phyloP scores from a whole-genome alignment of 345 rosid species.

The Gossypium raimondii region DNA sequence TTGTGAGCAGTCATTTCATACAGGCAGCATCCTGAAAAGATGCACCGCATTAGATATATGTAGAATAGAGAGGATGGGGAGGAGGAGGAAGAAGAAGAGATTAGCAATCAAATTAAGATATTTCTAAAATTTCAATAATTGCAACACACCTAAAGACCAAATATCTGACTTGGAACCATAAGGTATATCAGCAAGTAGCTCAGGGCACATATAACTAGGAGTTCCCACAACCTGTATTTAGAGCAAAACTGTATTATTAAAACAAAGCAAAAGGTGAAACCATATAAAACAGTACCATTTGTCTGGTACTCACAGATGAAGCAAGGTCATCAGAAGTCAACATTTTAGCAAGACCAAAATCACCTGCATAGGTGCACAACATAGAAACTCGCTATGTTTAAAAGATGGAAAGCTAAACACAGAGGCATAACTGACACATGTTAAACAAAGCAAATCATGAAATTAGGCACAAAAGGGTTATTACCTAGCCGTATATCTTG shows the following conservation, averaged over 20 bases:
- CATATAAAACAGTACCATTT: slow-evolving; percentile 2
- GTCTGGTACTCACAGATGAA: slow-evolving; percentile 65
- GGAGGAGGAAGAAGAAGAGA: background rate
- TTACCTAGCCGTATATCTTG: slow-evolving; percentile 87
- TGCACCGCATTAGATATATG: slow-evolving; percentile 5
- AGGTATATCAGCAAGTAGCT: slow-evolving; percentile 96
- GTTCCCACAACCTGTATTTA: slow-evolving; percentile 84
- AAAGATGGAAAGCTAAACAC: slow-evolving; percentile 3
- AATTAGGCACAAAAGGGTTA: background rate
- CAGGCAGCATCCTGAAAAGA: slow-evolving; percentile 82
- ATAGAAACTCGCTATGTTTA: slow-evolving; percentile 9
- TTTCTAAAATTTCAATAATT: background rate
- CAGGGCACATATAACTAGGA: slow-evolving; percentile 99
- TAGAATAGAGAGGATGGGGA: slow-evolving; percentile 3
- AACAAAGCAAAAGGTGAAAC: slow-evolving; percentile 1
- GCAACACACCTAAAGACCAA: slow-evolving; percentile 82
- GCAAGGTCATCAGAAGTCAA: slow-evolving; percentile 89
- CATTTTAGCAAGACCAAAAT: slow-evolving; percentile 97
- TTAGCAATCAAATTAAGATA: slow-evolving; percentile 1
- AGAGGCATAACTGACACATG: background rate
- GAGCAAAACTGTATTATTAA: slow-evolving; percentile 5
- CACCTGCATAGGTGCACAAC: slow-evolving; percentile 53
- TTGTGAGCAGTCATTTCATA: slow-evolving; percentile 88
- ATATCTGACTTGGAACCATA: slow-evolving; percentile 98
- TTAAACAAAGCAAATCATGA: background rate